Evolutionary conservation across 352 stramenopile species (phyloP), one percentile per base, ranked within the genome.

Genomic region (Phytophthora tentaculata): DNA sequence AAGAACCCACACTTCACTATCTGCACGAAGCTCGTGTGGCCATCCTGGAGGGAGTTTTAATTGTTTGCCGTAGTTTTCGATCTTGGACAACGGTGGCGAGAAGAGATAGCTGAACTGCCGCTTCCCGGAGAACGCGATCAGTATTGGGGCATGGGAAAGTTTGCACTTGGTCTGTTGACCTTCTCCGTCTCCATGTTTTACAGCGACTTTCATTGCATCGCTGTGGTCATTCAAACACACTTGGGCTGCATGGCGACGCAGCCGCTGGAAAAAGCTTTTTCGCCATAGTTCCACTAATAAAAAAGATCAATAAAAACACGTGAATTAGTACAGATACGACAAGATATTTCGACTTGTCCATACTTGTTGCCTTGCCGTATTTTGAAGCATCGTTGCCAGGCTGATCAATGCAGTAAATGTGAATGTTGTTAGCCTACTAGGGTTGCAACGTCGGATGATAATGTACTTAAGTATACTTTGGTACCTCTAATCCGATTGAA

Each of bases 71-170:
- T 81, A 90, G 52, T 54, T 75, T 19, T 90, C 81, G 17, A 91
- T 77, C 71, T 85, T 93, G 28, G 80, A 76, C 22, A 94, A 60
- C 16, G 84, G 85, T 7, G 85, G 82, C 16, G 86, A 79, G 59
- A 96, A 96, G 48, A 96, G 61, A 50, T 76, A 91, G 58, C 83
- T 90, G 67, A 95, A 96, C 61, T 96, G 89, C 19, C 89, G 84
- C 67, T 96, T 96, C 16, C 89, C 89, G 0, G 85, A 90, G 68
- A 96, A 96, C 6, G 89, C 89, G 43, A 96, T 81, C 66, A 96
- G 66, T 56, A 90, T 71, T 0, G 89, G 89, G 1, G 79, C 77
- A 55, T 96, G 86, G 0, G 51, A 64, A 41, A 67, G 64, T 13
- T 54, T 23, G 54, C 87, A 95, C 10, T 32, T 56, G 4, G 48